Base-by-base conservation (phyloP, 352 stramenopile species). In the Phytophthora niederhauseri region DNA sequence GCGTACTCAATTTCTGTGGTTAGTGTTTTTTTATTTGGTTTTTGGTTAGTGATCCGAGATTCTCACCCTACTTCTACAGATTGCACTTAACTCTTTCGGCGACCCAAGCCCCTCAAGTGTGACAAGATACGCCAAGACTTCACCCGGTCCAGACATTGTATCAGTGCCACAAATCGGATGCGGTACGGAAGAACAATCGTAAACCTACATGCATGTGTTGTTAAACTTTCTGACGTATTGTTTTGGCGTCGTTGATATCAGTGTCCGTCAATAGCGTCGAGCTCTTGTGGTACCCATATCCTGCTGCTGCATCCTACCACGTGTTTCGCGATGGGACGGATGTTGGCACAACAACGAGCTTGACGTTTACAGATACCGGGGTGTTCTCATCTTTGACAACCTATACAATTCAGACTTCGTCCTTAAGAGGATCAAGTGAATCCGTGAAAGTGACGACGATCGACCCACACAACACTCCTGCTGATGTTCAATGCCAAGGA, bases 1-100 rank as follows among this genome's bases (percentile, higher is more conserved):
- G 11, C 61, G 5, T 91, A 88, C 56, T 78, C 70, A 0, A 72
- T 91, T 28, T 68, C 43, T 4, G 64, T 91, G 48, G 82, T 88
- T 73, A 71, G 24, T 26, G 24, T 1, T 26, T 26, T 26, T 26
- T 26, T 26, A 4, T 26, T 2, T 26, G 24, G 24, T 2, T 26
- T n/a, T n/a, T n/a, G n/a, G n/a, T n/a, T n/a, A n/a, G n/a, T n/a
- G n/a, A n/a, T 26, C 24, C 24, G 4, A 26, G 1, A 26, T 26
- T 26, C 24, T 26, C 24, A 26, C 24, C 24, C 24, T n/a, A n/a
- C n/a, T n/a, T n/a, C n/a, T n/a, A n/a, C n/a, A 76, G 64, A 67
- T 38, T 22, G 68, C 68, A 6, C 41, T 46, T 2, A 79, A 76
- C 30, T 68, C 50, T 5, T 24, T 70, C 2, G 65, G 65, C 6